phyloP scores from a whole-genome alignment of 495 filamentous ascomycete species.

The Aspergillus saccharolyticus region DNA sequence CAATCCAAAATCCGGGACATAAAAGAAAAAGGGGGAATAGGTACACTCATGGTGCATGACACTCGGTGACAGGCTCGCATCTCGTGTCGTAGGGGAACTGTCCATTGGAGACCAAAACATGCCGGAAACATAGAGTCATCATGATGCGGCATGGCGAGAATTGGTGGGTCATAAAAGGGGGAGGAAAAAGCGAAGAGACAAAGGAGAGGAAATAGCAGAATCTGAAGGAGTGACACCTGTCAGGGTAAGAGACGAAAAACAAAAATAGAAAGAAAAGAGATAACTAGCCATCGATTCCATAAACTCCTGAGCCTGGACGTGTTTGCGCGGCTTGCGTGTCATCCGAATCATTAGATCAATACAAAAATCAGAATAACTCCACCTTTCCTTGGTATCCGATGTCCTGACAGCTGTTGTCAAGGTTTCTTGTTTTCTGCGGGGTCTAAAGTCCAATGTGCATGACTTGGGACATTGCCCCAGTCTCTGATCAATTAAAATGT shows the following conservation, averaged over 20 bases:
- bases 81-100: not conserved
- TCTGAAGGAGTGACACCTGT: not conserved
- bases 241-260: too few species aligned
- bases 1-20: constrained; percentile 5
- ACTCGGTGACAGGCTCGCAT: not conserved
- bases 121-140: constrained; percentile 3
- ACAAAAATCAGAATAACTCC: constrained; percentile 12
- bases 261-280: not conserved
- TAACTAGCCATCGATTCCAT: constrained; percentile 4
- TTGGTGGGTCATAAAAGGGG: not conserved
- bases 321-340: constrained; percentile 7
- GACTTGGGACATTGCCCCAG: constrained; percentile 10
- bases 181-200: not conserved
- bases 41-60: not conserved
- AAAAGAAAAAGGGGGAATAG: constrained; percentile 2
- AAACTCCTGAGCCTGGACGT: constrained; percentile 6
- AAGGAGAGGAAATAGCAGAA: not conserved
- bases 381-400: constrained; percentile 13
- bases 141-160: not conserved
- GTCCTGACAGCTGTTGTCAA: constrained; percentile 7
- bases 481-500: constrained; percentile 8
- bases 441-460: constrained; percentile 18
- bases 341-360: constrained; percentile 12
- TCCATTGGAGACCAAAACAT: not conserved
- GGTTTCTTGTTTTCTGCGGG: constrained; percentile 8